A percentile compares a stretch with the other conserved stretches of the same genome.
These are phyloP conservation scores for Cladophialophora immunda DNA, from an alignment of 2,329 filamentous ascomycete genomes.

Conservation along the genomic window DNA sequence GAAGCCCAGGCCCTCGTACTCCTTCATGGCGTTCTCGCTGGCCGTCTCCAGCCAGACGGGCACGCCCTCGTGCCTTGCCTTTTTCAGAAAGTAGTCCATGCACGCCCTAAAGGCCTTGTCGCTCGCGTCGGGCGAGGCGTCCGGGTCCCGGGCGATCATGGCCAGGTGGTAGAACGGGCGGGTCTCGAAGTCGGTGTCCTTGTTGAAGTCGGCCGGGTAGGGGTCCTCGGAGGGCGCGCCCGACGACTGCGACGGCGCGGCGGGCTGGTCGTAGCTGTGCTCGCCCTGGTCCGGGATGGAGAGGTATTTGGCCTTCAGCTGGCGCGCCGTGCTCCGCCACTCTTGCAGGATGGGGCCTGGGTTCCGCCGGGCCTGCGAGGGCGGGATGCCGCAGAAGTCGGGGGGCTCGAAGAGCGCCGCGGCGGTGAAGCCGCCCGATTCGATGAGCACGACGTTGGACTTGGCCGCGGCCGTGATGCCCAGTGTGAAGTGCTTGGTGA, in stretches of 20 bases:
- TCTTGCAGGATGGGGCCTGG: slow-evolving; percentile 40
- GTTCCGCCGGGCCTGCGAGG: slow-evolving; percentile 38
- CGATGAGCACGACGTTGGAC: slow-evolving; percentile 36
- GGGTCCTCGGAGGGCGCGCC: slow-evolving; percentile 40
- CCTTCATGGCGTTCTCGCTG: slow-evolving; percentile 30
- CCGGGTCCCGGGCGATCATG: slow-evolving; percentile 36
- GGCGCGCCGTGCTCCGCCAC: slow-evolving; percentile 35
- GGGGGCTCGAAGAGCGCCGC: slow-evolving; percentile 41
- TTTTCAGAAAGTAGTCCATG: slow-evolving; percentile 36
- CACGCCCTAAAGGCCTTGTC: slow-evolving; percentile 32
- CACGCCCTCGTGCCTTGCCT: slow-evolving; percentile 36
- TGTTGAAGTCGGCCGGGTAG: slow-evolving; percentile 41
- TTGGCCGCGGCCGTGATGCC: slow-evolving; percentile 40
- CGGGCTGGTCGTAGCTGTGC: slow-evolving; percentile 40
- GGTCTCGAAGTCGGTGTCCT: slow-evolving; percentile 40
- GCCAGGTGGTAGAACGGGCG: slow-evolving; percentile 40
- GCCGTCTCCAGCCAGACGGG: slow-evolving; percentile 40
- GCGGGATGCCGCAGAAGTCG: slow-evolving; percentile 40
- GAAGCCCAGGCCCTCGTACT: slow-evolving; percentile 39
- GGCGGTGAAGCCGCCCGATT: slow-evolving; percentile 32
- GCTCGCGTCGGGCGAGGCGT: slow-evolving; percentile 25
- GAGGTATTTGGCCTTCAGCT: slow-evolving; percentile 40
- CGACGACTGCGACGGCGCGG: slow-evolving; percentile 39
- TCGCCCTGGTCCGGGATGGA: slow-evolving; percentile 39
- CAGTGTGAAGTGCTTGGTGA: slow-evolving; percentile 40